These are phyloP conservation scores for Termitomyces sp. DNA, from an alignment of 768 basidiomycete genomes.

Conservation along the genomic window DNA sequence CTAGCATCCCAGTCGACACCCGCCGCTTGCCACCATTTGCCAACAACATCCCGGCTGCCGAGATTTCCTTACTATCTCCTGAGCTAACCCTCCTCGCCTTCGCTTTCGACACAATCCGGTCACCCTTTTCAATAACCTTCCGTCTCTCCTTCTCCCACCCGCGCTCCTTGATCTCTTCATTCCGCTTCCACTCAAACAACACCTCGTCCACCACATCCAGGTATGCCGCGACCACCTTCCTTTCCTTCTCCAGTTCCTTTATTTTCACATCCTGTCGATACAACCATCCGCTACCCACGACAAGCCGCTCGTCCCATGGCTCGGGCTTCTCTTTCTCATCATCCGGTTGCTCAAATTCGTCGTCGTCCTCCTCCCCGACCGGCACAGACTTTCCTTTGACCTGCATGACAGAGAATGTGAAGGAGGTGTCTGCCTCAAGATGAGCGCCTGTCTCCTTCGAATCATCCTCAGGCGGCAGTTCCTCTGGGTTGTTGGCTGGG, in stretches of 20 bases:
- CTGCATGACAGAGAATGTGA: slow-evolving; percentile 68
- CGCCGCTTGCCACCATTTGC: slow-evolving; percentile 40
- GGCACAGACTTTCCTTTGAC: slow-evolving; percentile 70
- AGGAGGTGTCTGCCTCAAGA: slow-evolving; percentile 57
- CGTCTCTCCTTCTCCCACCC: slow-evolving; percentile 47
- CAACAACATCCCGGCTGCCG: slow-evolving; percentile 20
- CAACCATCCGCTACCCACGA: slow-evolving; percentile 81
- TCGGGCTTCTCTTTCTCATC: slow-evolving; percentile 59
- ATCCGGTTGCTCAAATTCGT: slow-evolving; percentile 26
- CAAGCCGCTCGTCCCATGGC: slow-evolving; percentile 78
- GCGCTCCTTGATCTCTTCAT: slow-evolving; percentile 44
- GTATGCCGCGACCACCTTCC: slow-evolving; percentile 56
- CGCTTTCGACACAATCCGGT: slow-evolving; percentile 37
- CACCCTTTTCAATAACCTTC: slow-evolving; percentile 41
- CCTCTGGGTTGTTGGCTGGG: slow-evolving; percentile 31
- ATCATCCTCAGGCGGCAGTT: slow-evolving; percentile 40
- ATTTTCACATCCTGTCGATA: slow-evolving; percentile 67
- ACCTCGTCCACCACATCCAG: slow-evolving; percentile 79
- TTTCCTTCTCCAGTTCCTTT: slow-evolving; percentile 55
- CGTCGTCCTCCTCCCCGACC: slow-evolving; percentile 80
- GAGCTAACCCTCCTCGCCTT: slow-evolving; percentile 51
- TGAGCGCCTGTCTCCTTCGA: slow-evolving; percentile 22
- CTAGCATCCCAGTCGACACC: slow-evolving; percentile 60
- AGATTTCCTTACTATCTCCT: slow-evolving; percentile 32
- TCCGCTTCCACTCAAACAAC: slow-evolving; percentile 62